Percentiles rank a stretch among this genome's conserved stretches.
These are phyloP conservation scores for Teratosphaeria viscida DNA, from an alignment of 2,329 filamentous ascomycete species.

Conservation along the genomic window DNA sequence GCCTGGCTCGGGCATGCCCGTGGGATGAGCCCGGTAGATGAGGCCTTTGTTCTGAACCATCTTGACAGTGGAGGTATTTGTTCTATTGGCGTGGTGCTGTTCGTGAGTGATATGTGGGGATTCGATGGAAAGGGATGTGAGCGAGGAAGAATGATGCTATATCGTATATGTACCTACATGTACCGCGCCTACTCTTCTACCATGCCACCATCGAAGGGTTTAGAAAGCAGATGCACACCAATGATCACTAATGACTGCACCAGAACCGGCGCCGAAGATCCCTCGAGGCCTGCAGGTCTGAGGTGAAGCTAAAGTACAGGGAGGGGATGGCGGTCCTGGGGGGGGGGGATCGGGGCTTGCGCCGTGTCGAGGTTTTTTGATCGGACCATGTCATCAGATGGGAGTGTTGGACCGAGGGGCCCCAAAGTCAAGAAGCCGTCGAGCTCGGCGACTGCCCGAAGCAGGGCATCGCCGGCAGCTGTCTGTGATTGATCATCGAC, in stretches of 20 bases:
- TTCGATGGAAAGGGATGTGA: not conserved
- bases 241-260: not conserved
- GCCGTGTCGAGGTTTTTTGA: not conserved
- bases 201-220: not conserved
- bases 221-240: not conserved
- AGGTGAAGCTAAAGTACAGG: not conserved
- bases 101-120: not conserved
- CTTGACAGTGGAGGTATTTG: conserved; percentile 8
- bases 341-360: not conserved
- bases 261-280: not conserved
- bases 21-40: conserved; percentile 55
- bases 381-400: not conserved
- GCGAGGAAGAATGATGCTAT: not conserved
- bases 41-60: conserved; percentile 62
- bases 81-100: not conserved
- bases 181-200: not conserved
- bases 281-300: not conserved
- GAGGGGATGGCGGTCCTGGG: not conserved
- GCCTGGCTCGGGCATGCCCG: conserved; percentile 56
- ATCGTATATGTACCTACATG: not conserved
- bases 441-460: not conserved
- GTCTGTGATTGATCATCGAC: not conserved
- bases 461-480: not conserved
- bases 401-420: not conserved
- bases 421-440: not conserved